Base-by-base conservation (phyloP, 192 early-diverging fungal genomes). In the Mortierella hygrophila region DNA sequence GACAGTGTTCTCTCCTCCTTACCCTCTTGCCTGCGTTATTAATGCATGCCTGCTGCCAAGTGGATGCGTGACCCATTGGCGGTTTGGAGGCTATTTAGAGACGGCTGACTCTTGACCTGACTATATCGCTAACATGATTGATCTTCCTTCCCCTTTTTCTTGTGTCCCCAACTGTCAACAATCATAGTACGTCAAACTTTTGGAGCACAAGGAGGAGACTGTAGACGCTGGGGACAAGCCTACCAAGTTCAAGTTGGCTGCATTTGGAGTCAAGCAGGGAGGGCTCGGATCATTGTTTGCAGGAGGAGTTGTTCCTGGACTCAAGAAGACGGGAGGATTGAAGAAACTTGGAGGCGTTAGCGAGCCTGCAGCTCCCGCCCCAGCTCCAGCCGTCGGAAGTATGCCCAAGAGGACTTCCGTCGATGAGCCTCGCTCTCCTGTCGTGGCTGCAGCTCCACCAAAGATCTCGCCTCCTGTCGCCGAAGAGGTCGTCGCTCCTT, bases 211-310 rank as follows among this genome's bases (percentile, higher is more conserved):
- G 70, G 74, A 85, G 18, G 77, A 78, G 13, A 18, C 75, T 52
- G 78, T 47, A 70, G 80, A 74, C 1, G 44, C 70, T 13, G 75
- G 26, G 23, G 88, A 89, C 44, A 78, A 82, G n/a, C 78, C 81
- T 32, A 49, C 75, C 42, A 88, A 88, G 13, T 94, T 94, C 82
- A 95, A 89, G 73, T 88, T 96, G 70, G 94, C 94, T 11, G 94
- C 94, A 0, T 95, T 94, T 73, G 95, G 95, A 79, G 94, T 96
- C 13, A 94, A 95, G 78, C 92, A 95, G 83, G 95, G 94, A 78
- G 95, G 95, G 35, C 88, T 96, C 75, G 95, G 95, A 52, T 91
- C 93, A 49, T 82, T 96, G 44, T 93, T 96, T 72, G 92, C 94
- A 52, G 94, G 94, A 47, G 94, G 93, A 37, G 92, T 91, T 18